Evolutionary conservation across 148 eudicot species (phyloP).

Genomic region (Spergularia bocconei): DNA sequence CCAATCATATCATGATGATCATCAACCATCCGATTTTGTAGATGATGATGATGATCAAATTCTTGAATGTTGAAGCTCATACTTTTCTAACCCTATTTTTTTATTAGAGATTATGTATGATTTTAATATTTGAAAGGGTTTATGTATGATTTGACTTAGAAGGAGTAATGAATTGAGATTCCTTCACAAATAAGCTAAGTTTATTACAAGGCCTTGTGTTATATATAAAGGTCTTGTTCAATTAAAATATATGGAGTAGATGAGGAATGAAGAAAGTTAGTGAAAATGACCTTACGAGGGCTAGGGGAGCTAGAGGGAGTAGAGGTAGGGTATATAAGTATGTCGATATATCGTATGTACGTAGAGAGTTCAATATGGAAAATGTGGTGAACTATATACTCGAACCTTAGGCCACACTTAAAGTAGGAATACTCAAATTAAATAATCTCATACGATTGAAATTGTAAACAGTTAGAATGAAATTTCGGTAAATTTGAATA

Average conservation of each 20-base stretch:
- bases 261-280: background rate
- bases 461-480: no score
- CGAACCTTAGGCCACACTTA: no score
- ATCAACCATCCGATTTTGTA: constrained; percentile 13
- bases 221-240: background rate
- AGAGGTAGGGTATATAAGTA: no score
- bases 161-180: background rate
- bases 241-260: background rate
- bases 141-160: constrained; percentile 1
- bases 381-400: no score
- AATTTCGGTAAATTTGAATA: no score
- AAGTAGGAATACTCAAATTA: no score
- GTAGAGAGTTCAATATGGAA: no score
- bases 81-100: background rate
- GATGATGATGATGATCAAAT: constrained; percentile 23
- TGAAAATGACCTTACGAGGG: constrained; percentile 4
- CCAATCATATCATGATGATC: constrained; percentile 4
- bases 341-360: no score
- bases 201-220: background rate
- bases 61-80: constrained; percentile 29
- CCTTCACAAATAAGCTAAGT: background rate
- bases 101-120: no score
- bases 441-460: no score
- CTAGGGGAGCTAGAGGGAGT: background rate
- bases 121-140: background rate